Evolutionary conservation across 164 flowering plant species (phyloP).

Genomic region (Stephania japonica): DNA sequence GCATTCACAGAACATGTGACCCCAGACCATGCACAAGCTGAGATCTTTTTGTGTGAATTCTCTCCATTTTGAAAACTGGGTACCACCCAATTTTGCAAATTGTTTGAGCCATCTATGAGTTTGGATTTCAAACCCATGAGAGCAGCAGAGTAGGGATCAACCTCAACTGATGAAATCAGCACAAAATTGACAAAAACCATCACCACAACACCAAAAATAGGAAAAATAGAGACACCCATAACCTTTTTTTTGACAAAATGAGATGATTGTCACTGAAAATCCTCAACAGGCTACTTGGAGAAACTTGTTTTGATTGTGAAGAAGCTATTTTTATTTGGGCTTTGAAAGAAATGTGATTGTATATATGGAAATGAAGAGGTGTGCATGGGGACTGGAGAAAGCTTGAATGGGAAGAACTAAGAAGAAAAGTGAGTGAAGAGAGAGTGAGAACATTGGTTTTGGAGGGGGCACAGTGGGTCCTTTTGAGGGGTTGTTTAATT

Average conservation of each 20-base stretch:
- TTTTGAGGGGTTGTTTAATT: conserved; percentile 19
- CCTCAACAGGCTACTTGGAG: neutral
- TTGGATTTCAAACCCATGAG: conserved; percentile 71
- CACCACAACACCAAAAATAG: neutral
- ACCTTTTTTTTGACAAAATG: neutral
- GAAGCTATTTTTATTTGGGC: neutral
- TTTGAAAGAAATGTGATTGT: neutral
- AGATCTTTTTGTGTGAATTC: conserved; percentile 14
- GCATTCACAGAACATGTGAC: conserved; percentile 55
- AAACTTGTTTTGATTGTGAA: neutral
- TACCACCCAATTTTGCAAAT: conserved; percentile 50
- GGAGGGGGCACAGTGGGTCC: conserved; percentile 36
- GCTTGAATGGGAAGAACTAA: conserved; percentile 13
- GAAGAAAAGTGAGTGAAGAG: conserved; percentile 20
- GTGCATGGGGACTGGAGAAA: conserved; percentile 79
- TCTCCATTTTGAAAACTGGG: conserved; percentile 22
- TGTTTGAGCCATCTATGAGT: conserved; percentile 39
- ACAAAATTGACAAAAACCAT: conserved; percentile 12
- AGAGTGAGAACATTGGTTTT: conserved; percentile 43
- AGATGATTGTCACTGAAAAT: neutral
- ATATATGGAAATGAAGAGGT: neutral
- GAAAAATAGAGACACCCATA: neutral
- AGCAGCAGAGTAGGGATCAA: conserved; percentile 55
- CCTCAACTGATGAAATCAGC: conserved; percentile 17
- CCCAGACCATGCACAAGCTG: conserved; percentile 82